Evolutionary conservation across 345 rosid species (phyloP).

Genomic region (Linum lewisii): DNA sequence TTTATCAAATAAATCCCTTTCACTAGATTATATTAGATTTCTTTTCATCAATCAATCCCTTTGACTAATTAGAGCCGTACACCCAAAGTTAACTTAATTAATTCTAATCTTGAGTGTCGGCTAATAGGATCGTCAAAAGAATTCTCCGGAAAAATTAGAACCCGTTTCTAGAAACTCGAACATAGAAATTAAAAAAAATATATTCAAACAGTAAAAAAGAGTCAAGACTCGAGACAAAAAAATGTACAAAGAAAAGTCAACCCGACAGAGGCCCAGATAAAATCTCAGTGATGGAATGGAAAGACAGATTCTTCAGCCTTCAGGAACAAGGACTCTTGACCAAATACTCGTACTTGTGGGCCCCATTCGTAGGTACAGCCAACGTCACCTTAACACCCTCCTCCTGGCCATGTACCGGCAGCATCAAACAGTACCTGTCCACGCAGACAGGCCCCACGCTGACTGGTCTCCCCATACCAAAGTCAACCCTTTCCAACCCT

Average conservation of each 20-base stretch:
- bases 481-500: constrained; percentile 70
- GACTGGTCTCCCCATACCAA: constrained; percentile 62
- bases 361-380: constrained; percentile 61
- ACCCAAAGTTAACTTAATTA: too few relatives aligned
- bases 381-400: constrained; percentile 67
- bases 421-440: constrained; percentile 61
- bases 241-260: neutral
- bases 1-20: too few relatives aligned
- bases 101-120: too few relatives aligned
- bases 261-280: neutral
- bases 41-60: too few relatives aligned
- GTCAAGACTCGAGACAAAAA: too few relatives aligned
- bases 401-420: constrained; percentile 45
- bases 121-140: too few relatives aligned
- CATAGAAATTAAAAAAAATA: too few relatives aligned
- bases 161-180: too few relatives aligned
- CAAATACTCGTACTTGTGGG: constrained; percentile 42
- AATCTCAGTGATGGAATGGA: neutral
- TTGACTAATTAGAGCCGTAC: too few relatives aligned
- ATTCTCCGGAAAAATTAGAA: too few relatives aligned
- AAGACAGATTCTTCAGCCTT: neutral
- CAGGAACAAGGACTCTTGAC: constrained; percentile 32
- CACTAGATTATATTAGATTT: too few relatives aligned
- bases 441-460: constrained; percentile 62
- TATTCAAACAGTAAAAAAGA: too few relatives aligned